Evolutionary conservation across 2,329 filamentous ascomycete genomes (phyloP), one percentile per base, ranked within the genome.

Genomic region (Neofusicoccum laricinum): DNA sequence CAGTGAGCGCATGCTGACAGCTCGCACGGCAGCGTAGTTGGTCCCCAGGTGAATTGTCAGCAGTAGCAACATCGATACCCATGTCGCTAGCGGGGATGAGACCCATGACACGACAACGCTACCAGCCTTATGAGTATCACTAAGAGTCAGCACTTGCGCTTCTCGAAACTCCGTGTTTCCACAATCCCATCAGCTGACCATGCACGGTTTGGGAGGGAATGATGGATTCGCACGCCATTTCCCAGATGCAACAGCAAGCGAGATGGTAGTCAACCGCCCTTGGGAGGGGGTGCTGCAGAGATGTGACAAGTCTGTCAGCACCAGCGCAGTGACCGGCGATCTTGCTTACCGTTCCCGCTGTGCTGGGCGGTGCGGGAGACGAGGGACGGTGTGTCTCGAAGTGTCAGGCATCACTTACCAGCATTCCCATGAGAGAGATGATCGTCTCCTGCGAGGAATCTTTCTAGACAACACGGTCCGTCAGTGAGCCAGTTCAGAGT

Each of bases 381-480:
- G 64, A 46, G 34, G 51, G 12, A 36, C 5, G 40, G 15, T 15
- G 15, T 15, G 21, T 32, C 17, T 40, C 14, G n/a, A 45, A 32
- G 4, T 15, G 14, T 36, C n/a, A 21, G 30, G 30, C 41, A 36
- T 40, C 43, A 72, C 81, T 73, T 76, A 85, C 84, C 59, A 97
- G 83, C 86, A 98, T 93, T 2, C 95, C 95, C 38, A 97, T 67
- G 30, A 98, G 82, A 2, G 92, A 94, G 64, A 99, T 91, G 19
- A 97, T 88, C 0, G 94, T 98, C 78, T 98, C 95, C 79, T 98
- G 95, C 68, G 91, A 96, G 12, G 93, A 93, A 75, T 98, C 94
- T 84, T 97, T 89, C 80, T 85, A 38, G 25, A 46, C 55, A n/a
- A 19, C 51, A 30, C 55, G 30, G 38, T 34, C 25, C 25, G 55